phyloP scores from a whole-genome alignment of 176 grass and related monocot genomes.

The Musa troglodytarum region DNA sequence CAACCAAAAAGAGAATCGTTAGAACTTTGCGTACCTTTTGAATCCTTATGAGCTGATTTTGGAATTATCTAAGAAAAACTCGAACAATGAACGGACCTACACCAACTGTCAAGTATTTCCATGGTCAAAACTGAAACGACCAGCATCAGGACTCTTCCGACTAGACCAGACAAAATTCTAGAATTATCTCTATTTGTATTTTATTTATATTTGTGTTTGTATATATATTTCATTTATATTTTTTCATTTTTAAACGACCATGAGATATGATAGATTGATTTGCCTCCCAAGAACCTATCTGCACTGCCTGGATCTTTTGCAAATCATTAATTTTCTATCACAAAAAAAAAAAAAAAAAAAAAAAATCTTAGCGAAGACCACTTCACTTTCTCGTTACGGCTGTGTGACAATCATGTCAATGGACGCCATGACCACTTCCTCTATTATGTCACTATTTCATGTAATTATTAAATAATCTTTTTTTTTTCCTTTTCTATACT shows the following conservation, averaged over 20 bases:
- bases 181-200: too few relatives aligned
- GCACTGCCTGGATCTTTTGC: not conserved
- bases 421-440: not conserved
- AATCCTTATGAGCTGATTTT: not conserved
- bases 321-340: not conserved
- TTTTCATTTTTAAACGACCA: not conserved
- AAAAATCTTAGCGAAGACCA: not conserved
- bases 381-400: not conserved
- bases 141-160: too few relatives aligned
- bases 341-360: not conserved
- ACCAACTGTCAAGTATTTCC: not conserved
- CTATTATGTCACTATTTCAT: not conserved
- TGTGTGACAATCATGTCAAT: not conserved
- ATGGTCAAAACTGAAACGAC: not conserved
- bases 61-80: not conserved
- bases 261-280: not conserved
- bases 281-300: not conserved
- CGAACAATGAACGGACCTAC: not conserved
- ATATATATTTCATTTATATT: not conserved
- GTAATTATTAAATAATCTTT: not conserved
- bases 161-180: too few relatives aligned
- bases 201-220: too few relatives aligned
- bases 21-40: not conserved
- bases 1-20: not conserved
- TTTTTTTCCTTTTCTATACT: not conserved